These are phyloP conservation scores for Leptosphaerulina australis DNA, from an alignment of 2,329 filamentous ascomycete genomes.

Conservation along the genomic window DNA sequence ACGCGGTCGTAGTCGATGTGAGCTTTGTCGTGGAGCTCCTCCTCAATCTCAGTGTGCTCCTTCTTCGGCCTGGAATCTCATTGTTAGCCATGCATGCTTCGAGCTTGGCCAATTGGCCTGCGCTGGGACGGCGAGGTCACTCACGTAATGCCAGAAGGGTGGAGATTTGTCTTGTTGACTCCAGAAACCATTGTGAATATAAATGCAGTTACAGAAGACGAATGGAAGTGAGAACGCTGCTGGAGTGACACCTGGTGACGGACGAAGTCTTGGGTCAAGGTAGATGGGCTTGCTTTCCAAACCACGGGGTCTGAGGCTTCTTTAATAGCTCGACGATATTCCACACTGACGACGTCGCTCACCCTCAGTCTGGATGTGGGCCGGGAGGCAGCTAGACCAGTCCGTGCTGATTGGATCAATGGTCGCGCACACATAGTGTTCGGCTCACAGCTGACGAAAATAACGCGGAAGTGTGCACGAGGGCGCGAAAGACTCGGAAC, in stretches of 20 bases:
- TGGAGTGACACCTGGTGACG: constrained; percentile 64
- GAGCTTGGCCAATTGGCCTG: not conserved
- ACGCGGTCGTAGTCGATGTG: constrained; percentile 99
- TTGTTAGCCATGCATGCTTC: constrained; percentile 25
- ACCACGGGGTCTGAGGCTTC: constrained; percentile 43
- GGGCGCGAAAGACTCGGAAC: constrained; percentile 30
- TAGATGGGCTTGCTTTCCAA: constrained; percentile 51
- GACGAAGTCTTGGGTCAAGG: constrained; percentile 61
- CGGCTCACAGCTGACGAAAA: constrained; percentile 37
- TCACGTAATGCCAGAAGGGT: constrained; percentile 89
- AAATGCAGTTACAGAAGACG: constrained; percentile 57
- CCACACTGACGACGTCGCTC: constrained; percentile 42
- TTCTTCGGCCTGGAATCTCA: constrained; percentile 67
- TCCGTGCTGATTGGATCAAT: constrained; percentile 34
- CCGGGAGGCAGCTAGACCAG: constrained; percentile 31
- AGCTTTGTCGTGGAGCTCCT: constrained; percentile 94
- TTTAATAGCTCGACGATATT: constrained; percentile 45
- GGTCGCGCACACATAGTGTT: constrained; percentile 25
- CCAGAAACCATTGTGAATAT: constrained; percentile 52
- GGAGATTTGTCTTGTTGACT: constrained; percentile 90
- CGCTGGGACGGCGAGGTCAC: constrained; percentile 50
- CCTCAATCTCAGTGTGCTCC: constrained; percentile 96
- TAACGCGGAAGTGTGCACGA: constrained; percentile 33
- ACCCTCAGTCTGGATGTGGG: constrained; percentile 29
- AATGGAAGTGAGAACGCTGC: constrained; percentile 64